phyloP scores from a whole-genome alignment of 2,329 filamentous ascomycete genomes.

The Juglanconis oblonga region DNA sequence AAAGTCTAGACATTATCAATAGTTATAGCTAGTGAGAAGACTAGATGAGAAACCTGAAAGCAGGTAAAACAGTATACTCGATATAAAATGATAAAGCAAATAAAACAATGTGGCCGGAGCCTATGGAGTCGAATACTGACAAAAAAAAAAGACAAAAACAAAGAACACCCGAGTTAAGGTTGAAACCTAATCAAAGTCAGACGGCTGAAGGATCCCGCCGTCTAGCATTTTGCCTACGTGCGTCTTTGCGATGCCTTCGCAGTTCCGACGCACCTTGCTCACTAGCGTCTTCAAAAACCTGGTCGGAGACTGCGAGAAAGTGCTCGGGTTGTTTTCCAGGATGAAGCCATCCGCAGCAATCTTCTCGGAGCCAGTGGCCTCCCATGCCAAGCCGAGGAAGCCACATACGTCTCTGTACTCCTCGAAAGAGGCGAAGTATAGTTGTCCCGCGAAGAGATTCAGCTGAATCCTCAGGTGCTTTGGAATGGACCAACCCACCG shows the following conservation, averaged over 20 bases:
- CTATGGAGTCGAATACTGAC: too few relatives aligned
- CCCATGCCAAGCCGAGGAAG: conserved; percentile 47
- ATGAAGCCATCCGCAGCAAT: neutral
- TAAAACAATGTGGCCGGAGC: too few relatives aligned
- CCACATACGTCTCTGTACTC: conserved; percentile 54
- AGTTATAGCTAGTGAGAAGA: too few relatives aligned
- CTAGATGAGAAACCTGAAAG: too few relatives aligned
- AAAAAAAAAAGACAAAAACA: too few relatives aligned
- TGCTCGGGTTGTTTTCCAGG: conserved; percentile 17
- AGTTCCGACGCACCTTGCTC: neutral
- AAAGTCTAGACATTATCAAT: too few relatives aligned
- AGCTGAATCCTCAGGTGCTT: conserved; percentile 42
- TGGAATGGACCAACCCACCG: conserved; percentile 13
- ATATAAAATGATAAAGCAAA: too few relatives aligned
- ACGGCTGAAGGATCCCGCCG: neutral
- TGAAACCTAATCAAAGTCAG: neutral
- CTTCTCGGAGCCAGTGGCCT: neutral
- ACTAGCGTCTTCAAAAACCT: conserved; percentile 30
- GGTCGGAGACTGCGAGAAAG: conserved; percentile 32
- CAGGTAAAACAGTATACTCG: too few relatives aligned
- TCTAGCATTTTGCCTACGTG: neutral
- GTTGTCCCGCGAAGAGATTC: conserved; percentile 66
- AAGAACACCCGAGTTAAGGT: too few relatives aligned
- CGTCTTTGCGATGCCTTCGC: neutral
- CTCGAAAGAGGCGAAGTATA: conserved; percentile 54